Conservation (phyloP, 2,329 filamentous ascomycete genomes). For the Stachybotrys chlorohalonatus region DNA sequence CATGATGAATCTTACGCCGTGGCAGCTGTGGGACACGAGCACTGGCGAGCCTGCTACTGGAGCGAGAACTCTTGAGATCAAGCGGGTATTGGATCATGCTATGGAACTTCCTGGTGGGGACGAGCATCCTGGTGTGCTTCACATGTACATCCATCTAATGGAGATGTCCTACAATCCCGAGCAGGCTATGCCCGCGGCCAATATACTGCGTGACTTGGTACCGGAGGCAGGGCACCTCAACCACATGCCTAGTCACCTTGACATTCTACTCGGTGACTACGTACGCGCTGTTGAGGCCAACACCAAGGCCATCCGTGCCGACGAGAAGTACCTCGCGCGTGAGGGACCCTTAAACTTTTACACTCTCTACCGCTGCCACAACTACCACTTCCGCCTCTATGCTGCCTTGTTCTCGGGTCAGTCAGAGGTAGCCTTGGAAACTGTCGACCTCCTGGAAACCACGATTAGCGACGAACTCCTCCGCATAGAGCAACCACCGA, state of each 20-base stretch:
- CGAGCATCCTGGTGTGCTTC: conserved; percentile 60
- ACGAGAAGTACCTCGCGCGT: conserved; percentile 54
- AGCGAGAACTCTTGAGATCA: conserved; percentile 22
- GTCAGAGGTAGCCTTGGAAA: conserved; percentile 51
- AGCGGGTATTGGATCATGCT: conserved; percentile 30
- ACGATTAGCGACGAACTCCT: conserved; percentile 56
- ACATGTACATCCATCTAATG: conserved; percentile 70
- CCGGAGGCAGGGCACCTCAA: conserved; percentile 63
- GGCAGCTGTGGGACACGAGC: conserved; percentile 32
- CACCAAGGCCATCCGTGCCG: conserved; percentile 54
- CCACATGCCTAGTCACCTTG: conserved; percentile 65
- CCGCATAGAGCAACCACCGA: conserved; percentile 55
- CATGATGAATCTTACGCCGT: conserved; percentile 39
- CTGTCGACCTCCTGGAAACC: conserved; percentile 47
- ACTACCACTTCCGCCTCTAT: conserved; percentile 69
- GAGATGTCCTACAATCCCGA: conserved; percentile 66
- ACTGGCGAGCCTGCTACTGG: conserved; percentile 21
- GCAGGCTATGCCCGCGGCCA: conserved; percentile 48
- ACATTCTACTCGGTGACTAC: conserved; percentile 64
- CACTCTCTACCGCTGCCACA: conserved; percentile 64
- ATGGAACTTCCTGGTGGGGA: conserved; percentile 31
- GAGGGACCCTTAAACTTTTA: conserved; percentile 63
- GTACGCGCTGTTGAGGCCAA: conserved; percentile 58
- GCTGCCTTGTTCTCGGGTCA: conserved; percentile 70
- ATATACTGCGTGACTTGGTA: conserved; percentile 53